A percentile compares a stretch with the other conserved stretches of the same genome.
phyloP scores from a whole-genome alignment of 2,329 filamentous ascomycete species.

The Epichloe aotearoae region DNA sequence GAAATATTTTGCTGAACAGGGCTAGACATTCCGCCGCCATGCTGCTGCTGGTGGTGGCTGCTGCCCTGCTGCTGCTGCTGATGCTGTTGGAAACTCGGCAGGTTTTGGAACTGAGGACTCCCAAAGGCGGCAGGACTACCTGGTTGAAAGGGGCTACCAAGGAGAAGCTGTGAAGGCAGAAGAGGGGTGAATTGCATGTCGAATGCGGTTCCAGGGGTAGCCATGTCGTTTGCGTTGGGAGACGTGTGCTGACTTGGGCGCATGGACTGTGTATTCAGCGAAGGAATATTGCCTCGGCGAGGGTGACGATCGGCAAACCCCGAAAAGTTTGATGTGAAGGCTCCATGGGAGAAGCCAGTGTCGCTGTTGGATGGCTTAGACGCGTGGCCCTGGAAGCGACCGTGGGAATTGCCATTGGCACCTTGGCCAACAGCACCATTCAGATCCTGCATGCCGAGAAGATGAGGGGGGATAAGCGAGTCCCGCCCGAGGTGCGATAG shows the following conservation, averaged over 20 bases:
- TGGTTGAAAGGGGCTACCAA: conserved; percentile 93
- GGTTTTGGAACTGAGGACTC: conserved; percentile 81
- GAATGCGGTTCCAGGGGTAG: conserved; percentile 75
- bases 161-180: conserved; percentile 82
- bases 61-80: conserved; percentile 32
- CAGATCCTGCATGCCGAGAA: conserved; percentile 86
- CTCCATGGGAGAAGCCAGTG: conserved; percentile 84
- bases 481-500: conserved; percentile 67
- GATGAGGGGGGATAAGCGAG: conserved; percentile 76
- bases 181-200: conserved; percentile 99
- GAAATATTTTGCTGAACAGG: conserved; percentile 68
- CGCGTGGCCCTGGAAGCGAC: conserved; percentile 54
- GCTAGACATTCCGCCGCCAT: conserved; percentile 53
- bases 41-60: conserved; percentile 35
- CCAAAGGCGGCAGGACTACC: conserved; percentile 82
- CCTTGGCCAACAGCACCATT: conserved; percentile 43
- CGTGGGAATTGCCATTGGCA: conserved; percentile 33
- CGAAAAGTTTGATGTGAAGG: conserved; percentile 74
- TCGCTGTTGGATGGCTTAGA: conserved; percentile 75
- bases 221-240: conserved; percentile 57
- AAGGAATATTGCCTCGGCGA: conserved; percentile 73
- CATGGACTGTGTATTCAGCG: conserved; percentile 76
- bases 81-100: conserved; percentile 58
- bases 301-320: conserved; percentile 81
- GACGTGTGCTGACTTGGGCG: conserved; percentile 23